phyloP scores from a whole-genome alignment of 805 yeast genomes.

The Kockiozyma suomiensis region DNA sequence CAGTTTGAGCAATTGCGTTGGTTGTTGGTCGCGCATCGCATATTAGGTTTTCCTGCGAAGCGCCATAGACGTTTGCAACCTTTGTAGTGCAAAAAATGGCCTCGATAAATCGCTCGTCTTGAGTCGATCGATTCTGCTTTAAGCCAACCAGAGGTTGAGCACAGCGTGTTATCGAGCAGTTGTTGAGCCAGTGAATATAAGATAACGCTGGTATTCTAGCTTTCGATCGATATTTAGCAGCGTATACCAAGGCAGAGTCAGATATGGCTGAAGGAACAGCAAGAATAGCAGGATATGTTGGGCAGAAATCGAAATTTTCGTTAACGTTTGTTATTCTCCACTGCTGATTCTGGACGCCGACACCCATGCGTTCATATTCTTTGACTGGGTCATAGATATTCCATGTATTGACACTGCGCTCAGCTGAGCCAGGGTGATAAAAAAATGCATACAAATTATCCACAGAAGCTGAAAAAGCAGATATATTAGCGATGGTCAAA shows the following conservation, averaged over 20 bases:
- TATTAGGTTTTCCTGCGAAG: conserved; percentile 60
- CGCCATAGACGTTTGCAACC: conserved; percentile 40
- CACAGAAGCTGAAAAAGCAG: conserved; percentile 42
- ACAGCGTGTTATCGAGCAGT: conserved; percentile 77
- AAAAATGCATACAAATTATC: conserved; percentile 76
- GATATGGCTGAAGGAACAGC: conserved; percentile 78
- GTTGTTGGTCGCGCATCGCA: conserved; percentile 92
- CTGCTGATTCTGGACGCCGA: conserved; percentile 36
- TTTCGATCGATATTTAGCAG: conserved; percentile 83
- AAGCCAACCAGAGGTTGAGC: conserved; percentile 92
- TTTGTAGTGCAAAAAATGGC: conserved; percentile 71
- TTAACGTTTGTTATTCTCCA: conserved; percentile 80
- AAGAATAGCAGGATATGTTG: conserved; percentile 70
- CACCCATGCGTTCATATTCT: conserved; percentile 79
- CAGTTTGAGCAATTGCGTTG: conserved; percentile 95
- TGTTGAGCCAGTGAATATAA: conserved; percentile 65
- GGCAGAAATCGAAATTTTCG: conserved; percentile 56
- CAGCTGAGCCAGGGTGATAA: conserved; percentile 75
- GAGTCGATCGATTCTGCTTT: conserved; percentile 82
- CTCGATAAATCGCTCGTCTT: conserved; percentile 80
- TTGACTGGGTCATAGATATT: conserved; percentile 56
- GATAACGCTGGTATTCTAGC: conserved; percentile 79
- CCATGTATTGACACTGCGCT: conserved; percentile 72
- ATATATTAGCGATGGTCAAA: not conserved
- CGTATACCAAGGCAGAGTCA: conserved; percentile 80